phyloP scores from a whole-genome alignment of 2,329 filamentous ascomycete species.

The Lachnellula occidentalis region DNA sequence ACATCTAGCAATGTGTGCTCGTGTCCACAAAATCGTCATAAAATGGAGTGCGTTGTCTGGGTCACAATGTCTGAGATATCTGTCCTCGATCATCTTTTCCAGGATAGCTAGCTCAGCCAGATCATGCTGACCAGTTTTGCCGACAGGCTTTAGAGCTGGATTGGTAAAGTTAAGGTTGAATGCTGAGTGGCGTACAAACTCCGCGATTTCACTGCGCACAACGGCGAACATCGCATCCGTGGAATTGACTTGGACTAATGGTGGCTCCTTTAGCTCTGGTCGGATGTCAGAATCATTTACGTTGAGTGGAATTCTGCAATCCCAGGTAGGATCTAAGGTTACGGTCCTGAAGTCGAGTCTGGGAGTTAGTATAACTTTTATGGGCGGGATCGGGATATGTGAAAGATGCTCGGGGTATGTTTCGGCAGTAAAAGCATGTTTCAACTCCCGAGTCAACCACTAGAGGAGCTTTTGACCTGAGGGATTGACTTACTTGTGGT shows the following conservation, averaged over 20 bases:
- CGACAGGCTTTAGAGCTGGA: constrained; percentile 19
- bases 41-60: constrained; percentile 34
- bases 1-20: constrained; percentile 24
- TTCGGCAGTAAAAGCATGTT: no score
- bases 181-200: constrained; percentile 29
- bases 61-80: constrained; percentile 39
- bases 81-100: constrained; percentile 37
- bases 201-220: constrained; percentile 51
- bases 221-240: constrained; percentile 58
- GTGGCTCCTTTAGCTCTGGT: constrained; percentile 49
- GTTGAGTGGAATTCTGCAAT: constrained; percentile 54
- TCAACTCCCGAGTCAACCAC: no score
- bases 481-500: constrained; percentile 18
- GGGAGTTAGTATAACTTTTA: no score
- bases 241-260: constrained; percentile 42
- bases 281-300: constrained; percentile 58
- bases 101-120: constrained; percentile 23
- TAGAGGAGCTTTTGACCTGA: no score
- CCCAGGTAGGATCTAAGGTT: constrained; percentile 39
- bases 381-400: no score
- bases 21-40: constrained; percentile 27
- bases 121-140: constrained; percentile 9
- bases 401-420: no score
- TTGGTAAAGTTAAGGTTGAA: constrained; percentile 23
- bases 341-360: constrained; percentile 30